phyloP scores from a whole-genome alignment of 208 protist species.

The Balamuthia mandrillaris region DNA sequence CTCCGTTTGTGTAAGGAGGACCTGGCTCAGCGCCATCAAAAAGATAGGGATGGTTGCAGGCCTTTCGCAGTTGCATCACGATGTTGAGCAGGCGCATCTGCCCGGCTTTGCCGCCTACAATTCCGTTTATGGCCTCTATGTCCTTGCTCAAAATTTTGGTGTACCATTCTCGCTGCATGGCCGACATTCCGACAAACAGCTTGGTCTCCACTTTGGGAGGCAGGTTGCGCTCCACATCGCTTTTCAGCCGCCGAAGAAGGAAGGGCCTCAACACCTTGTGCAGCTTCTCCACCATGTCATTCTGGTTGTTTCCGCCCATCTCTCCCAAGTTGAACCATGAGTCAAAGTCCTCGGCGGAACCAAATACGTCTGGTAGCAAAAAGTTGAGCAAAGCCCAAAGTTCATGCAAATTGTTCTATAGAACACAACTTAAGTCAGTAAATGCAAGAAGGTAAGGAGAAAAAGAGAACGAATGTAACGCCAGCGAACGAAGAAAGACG shows the following conservation, averaged over 20 bases:
- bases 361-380: constrained; percentile 90
- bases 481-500: constrained; percentile 80
- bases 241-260: constrained; percentile 93
- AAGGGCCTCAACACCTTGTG: constrained; percentile 89
- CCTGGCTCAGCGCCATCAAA: constrained; percentile 60
- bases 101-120: constrained; percentile 25
- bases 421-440: constrained; percentile 47
- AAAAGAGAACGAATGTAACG: too few relatives aligned
- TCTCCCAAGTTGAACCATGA: constrained; percentile 68
- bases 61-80: constrained; percentile 79
- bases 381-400: constrained; percentile 97
- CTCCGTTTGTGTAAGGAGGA: constrained; percentile 43
- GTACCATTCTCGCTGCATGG: constrained; percentile 92
- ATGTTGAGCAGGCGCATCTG: constrained; percentile 63
- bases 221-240: constrained; percentile 89
- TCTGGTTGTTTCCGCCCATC: neutral
- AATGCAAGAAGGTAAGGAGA: too few relatives aligned
- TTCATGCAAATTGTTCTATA: constrained; percentile 98
- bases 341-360: constrained; percentile 86
- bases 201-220: constrained; percentile 97
- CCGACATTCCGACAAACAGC: constrained; percentile 85
- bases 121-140: constrained; percentile 80
- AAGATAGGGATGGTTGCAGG: constrained; percentile 78
- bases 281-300: constrained; percentile 58
- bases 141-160: constrained; percentile 90